Percentiles rank a stretch among this genome's conserved stretches.
Evolutionary conservation across 2,329 filamentous ascomycete species (phyloP).

Genomic region (Hypoxylon sp.): DNA sequence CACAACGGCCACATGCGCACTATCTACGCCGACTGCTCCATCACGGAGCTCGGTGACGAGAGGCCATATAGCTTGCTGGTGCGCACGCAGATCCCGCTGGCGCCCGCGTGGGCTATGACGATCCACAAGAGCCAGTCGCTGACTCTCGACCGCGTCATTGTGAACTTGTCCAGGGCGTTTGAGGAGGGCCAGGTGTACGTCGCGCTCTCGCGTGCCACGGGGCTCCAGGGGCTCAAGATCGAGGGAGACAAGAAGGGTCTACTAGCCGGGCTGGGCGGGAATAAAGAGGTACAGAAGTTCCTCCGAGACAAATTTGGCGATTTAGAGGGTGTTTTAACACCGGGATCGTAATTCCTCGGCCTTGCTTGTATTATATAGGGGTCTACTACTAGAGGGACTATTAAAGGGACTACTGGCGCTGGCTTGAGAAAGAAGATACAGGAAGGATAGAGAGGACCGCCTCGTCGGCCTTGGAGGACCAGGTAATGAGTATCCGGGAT

Average conservation of each 20-base stretch:
- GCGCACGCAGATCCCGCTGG: constrained; percentile 73
- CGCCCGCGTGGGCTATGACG: constrained; percentile 73
- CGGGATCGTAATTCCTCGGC: not conserved
- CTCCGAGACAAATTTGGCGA: constrained; percentile 55
- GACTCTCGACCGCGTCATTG: constrained; percentile 71
- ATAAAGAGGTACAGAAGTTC: constrained; percentile 55
- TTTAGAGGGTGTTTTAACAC: constrained; percentile 36
- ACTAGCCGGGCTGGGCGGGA: constrained; percentile 52
- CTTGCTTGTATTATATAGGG: not conserved
- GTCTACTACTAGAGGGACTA: not conserved
- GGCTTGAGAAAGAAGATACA: not conserved
- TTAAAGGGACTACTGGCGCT: not conserved
- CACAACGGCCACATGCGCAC: constrained; percentile 61
- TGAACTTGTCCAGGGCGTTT: constrained; percentile 67
- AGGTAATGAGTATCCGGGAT: not conserved
- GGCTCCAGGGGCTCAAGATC: constrained; percentile 64
- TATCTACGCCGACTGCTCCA: constrained; percentile 67
- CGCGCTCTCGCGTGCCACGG: constrained; percentile 70
- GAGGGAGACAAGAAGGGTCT: constrained; percentile 53
- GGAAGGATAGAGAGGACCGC: constrained; percentile 12
- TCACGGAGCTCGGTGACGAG: constrained; percentile 62
- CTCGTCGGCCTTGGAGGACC: constrained; percentile 12
- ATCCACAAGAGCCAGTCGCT: constrained; percentile 76
- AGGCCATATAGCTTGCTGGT: constrained; percentile 64
- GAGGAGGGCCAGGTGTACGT: constrained; percentile 74